phyloP scores from a whole-genome alignment of 1,139 yeast species.

The Meyerozyma sp. region DNA sequence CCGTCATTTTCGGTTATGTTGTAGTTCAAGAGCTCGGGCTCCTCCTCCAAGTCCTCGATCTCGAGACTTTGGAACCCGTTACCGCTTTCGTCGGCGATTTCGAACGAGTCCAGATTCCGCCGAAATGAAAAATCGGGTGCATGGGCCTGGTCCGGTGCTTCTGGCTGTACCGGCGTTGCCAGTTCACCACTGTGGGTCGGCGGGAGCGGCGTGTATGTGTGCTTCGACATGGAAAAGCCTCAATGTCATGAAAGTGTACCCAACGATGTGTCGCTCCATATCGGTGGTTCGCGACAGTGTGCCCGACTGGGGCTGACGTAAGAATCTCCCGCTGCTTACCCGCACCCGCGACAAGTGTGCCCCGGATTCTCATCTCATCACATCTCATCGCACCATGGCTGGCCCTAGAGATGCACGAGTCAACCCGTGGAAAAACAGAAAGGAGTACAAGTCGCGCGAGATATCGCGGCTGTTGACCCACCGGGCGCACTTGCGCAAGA shows the following conservation, averaged over 20 bases:
- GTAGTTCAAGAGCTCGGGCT: background rate
- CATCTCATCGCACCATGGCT: background rate
- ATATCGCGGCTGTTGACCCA: constrained; percentile 75
- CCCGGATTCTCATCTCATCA: background rate
- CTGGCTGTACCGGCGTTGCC: background rate
- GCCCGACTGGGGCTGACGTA: background rate
- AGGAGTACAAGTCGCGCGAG: constrained; percentile 45
- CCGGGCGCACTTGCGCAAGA: constrained; percentile 77
- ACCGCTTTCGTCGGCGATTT: background rate
- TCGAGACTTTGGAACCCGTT: background rate
- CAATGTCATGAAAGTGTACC: background rate
- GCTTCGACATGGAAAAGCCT: background rate
- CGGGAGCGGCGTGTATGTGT: background rate
- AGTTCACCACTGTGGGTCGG: background rate
- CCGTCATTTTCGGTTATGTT: constrained; percentile 11
- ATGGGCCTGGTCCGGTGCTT: background rate
- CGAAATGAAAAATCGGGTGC: background rate
- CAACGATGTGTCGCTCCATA: background rate
- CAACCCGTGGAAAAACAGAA: constrained; percentile 31
- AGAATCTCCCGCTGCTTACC: background rate
- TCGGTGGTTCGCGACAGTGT: background rate
- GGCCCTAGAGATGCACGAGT: constrained; percentile 8
- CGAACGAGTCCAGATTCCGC: background rate
- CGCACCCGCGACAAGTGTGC: background rate
- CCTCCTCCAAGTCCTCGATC: background rate